phyloP scores from a whole-genome alignment of 2,329 filamentous ascomycete genomes.

The Cladorrhinum sp. region DNA sequence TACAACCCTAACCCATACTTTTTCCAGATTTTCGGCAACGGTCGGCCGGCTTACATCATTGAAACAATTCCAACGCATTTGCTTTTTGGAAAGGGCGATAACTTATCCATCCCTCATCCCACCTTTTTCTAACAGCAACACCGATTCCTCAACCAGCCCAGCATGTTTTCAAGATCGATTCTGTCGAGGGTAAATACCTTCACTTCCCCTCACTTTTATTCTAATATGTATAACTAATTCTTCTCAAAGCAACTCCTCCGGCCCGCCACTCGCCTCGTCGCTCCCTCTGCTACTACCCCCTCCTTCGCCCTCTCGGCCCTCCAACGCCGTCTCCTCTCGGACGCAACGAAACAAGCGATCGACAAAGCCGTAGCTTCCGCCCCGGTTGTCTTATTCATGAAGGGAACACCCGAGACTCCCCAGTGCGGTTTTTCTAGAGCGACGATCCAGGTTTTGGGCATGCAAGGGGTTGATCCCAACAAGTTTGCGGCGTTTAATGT shows the following conservation, averaged over 20 bases:
- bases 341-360: conserved; percentile 76
- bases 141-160: conserved; percentile 4
- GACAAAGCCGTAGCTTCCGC: conserved; percentile 84
- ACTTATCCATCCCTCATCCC: neutral
- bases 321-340: conserved; percentile 70
- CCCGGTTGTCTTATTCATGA: conserved; percentile 95
- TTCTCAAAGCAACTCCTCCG: conserved; percentile 20
- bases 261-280: conserved; percentile 13
- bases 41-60: conserved; percentile 18
- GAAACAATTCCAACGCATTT: neutral
- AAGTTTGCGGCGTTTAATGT: conserved; percentile 99
- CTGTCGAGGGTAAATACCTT: conserved; percentile 23
- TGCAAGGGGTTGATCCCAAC: conserved; percentile 90
- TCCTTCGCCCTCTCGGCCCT: conserved; percentile 18
- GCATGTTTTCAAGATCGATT: conserved; percentile 23
- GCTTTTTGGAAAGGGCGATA: conserved; percentile 2
- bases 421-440: conserved; percentile 90
- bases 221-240: neutral
- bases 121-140: neutral
- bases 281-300: conserved; percentile 9
- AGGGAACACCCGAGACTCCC: conserved; percentile 77
- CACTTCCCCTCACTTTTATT: neutral
- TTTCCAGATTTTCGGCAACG: neutral
- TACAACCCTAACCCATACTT: conserved; percentile 19
- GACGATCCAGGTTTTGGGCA: conserved; percentile 87